phyloP scores from a whole-genome alignment of 169 alveolate genomes.

The Babesia bovis region DNA sequence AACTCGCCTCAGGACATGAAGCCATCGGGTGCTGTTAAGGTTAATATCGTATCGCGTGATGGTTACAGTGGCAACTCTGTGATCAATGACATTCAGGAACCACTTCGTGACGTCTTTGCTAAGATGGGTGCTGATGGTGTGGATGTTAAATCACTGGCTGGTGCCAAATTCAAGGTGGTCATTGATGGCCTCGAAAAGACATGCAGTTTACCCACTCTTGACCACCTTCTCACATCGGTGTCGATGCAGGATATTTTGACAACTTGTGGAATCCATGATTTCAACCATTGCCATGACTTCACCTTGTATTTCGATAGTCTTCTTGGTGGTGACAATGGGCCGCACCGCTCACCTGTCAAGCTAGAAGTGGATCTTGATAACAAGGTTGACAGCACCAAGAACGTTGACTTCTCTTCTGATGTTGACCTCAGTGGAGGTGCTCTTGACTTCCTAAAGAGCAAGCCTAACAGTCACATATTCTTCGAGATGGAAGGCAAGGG shows the following conservation, averaged over 20 bases:
- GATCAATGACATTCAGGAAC: conserved; percentile 57
- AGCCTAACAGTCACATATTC: conserved; percentile 60
- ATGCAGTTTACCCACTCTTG: conserved; percentile 40
- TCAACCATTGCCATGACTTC: conserved; percentile 55
- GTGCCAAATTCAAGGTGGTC: conserved; percentile 52
- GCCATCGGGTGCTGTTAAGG: conserved; percentile 22
- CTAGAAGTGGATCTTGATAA: conserved; percentile 55
- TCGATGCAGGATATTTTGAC: conserved; percentile 49
- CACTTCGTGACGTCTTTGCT: conserved; percentile 35
- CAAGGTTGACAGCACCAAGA: conserved; percentile 38
- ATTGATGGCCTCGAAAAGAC: conserved; percentile 56
- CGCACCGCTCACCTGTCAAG: conserved; percentile 35
- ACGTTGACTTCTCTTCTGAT: conserved; percentile 46
- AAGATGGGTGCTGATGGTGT: conserved; percentile 33
- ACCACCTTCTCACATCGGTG: conserved; percentile 28
- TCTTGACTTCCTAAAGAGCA: conserved; percentile 42
- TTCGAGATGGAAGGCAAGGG: conserved; percentile 59
- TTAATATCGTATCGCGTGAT: conserved; percentile 51
- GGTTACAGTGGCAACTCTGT: conserved; percentile 34
- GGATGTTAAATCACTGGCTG: conserved; percentile 25
- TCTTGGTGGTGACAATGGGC: conserved; percentile 43
- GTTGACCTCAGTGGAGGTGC: conserved; percentile 41
- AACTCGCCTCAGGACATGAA: conserved; percentile 37
- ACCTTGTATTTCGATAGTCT: conserved; percentile 59
- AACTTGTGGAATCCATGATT: conserved; percentile 51